Conservation (phyloP, 768 basidiomycete species). For the Galerina sulciceps region DNA sequence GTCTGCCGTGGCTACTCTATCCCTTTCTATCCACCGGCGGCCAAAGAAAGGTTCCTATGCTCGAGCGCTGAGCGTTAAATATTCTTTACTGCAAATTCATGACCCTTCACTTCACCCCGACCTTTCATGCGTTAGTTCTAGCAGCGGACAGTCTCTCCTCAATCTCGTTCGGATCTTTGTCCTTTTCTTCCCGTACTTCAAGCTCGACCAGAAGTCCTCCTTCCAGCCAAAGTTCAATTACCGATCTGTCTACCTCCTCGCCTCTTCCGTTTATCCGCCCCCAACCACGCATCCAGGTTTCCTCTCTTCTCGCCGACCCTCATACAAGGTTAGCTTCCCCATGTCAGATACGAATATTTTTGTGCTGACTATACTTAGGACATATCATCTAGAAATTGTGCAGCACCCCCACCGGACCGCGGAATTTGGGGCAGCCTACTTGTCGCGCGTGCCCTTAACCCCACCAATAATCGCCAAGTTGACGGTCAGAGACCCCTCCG, state of each 20-base stretch:
- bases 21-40: constrained; percentile 25
- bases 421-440: constrained; percentile 73
- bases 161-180: constrained; percentile 44
- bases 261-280: constrained; percentile 38
- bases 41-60: constrained; percentile 22
- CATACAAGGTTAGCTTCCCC: constrained; percentile 50
- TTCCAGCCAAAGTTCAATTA: constrained; percentile 44
- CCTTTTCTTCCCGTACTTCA: constrained; percentile 40
- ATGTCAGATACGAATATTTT: not conserved
- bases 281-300: constrained; percentile 59
- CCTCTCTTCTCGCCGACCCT: constrained; percentile 59
- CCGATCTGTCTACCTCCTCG: constrained; percentile 37
- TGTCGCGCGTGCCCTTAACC: constrained; percentile 82
- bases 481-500: constrained; percentile 71
- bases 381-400: constrained; percentile 83
- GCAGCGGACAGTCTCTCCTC: constrained; percentile 55
- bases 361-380: constrained; percentile 35
- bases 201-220: constrained; percentile 46
- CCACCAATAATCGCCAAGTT: constrained; percentile 86
- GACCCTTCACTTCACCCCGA: constrained; percentile 21
- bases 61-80: constrained; percentile 22
- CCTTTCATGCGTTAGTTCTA: constrained; percentile 27
- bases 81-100: constrained; percentile 17
- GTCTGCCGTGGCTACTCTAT: constrained; percentile 27
- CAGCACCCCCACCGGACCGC: constrained; percentile 86